Percentiles rank a stretch among this genome's conserved stretches.
Evolutionary conservation across 352 stramenopile species (phyloP).

Genomic region (Phytophthora pistaciae): DNA sequence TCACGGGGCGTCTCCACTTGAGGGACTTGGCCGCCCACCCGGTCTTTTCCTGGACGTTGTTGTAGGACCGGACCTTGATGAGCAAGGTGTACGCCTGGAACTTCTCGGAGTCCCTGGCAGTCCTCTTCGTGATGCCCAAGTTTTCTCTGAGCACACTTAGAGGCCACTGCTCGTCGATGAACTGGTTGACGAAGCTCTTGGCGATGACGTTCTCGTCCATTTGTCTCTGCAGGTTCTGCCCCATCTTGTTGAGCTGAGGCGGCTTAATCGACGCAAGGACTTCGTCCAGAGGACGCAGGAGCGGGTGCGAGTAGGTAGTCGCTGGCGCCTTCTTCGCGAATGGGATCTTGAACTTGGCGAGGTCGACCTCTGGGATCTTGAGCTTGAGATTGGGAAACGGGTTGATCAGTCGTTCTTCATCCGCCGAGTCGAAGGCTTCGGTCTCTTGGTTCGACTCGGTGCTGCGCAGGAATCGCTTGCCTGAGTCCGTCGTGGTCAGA

Average conservation of each 20-base stretch:
- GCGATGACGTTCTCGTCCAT: conserved; percentile 3
- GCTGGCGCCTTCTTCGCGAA: not conserved
- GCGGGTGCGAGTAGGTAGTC: not conserved
- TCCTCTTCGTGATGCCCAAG: not conserved
- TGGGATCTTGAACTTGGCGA: not conserved
- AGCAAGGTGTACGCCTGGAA: conserved; percentile 2
- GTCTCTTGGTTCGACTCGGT: not conserved
- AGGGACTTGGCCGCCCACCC: not conserved
- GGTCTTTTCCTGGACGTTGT: conserved; percentile 8
- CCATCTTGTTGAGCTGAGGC: not conserved
- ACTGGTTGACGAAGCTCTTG: conserved; percentile 1
- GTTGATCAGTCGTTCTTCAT: not conserved
- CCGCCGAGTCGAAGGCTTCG: not conserved
- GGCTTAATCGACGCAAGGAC: not conserved
- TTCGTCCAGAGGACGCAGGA: conserved; percentile 3
- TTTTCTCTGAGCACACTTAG: not conserved
- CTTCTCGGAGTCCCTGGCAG: not conserved
- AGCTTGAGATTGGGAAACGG: not conserved
- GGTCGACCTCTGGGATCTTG: not conserved
- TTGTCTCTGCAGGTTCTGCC: conserved; percentile 3
- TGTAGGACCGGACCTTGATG: not conserved
- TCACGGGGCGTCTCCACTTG: not conserved
- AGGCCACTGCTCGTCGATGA: conserved; percentile 1
- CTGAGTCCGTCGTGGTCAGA: not conserved
- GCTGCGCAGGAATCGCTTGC: conserved; percentile 1